Conservation (phyloP, 805 yeast species). For the Myxozyma lipomycoides region DNA sequence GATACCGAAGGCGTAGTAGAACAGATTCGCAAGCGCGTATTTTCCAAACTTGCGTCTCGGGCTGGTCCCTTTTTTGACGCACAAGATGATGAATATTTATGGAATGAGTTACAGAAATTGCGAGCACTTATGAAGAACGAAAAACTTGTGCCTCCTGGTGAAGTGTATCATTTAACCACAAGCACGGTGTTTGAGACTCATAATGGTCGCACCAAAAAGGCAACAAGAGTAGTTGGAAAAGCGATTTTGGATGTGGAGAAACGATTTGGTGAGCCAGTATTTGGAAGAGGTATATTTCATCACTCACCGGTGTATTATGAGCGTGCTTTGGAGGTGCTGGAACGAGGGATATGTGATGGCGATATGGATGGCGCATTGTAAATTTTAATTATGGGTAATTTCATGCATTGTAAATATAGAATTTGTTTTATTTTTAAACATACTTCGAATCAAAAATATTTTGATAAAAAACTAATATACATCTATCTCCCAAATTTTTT, state of each 20-base stretch:
- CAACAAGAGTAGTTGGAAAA: slow-evolving; percentile 33
- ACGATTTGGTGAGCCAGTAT: slow-evolving; percentile 36
- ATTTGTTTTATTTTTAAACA: no score
- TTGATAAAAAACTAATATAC: no score
- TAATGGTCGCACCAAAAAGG: slow-evolving; percentile 30
- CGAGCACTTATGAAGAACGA: slow-evolving; percentile 35
- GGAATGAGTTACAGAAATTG: slow-evolving; percentile 32
- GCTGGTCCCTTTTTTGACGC: slow-evolving; percentile 28
- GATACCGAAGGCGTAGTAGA: slow-evolving; percentile 32
- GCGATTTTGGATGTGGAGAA: slow-evolving; percentile 34
- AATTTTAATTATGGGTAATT: background rate
- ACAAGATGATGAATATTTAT: slow-evolving; percentile 32
- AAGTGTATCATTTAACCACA: slow-evolving; percentile 36
- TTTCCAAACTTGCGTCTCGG: slow-evolving; percentile 32
- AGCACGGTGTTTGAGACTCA: slow-evolving; percentile 33
- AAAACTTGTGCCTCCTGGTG: slow-evolving; percentile 38
- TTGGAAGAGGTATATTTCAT: slow-evolving; percentile 37
- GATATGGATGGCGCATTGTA: slow-evolving; percentile 1
- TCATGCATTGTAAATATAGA: background rate
- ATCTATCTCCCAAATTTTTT: no score
- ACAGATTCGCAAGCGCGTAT: slow-evolving; percentile 30
- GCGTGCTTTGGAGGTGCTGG: slow-evolving; percentile 33
- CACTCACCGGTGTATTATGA: slow-evolving; percentile 38
- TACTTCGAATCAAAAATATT: no score
- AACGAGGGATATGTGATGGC: slow-evolving; percentile 31